phyloP scores from a whole-genome alignment of 108 stramenopile species.

The Hondaea fermentalgiana region DNA sequence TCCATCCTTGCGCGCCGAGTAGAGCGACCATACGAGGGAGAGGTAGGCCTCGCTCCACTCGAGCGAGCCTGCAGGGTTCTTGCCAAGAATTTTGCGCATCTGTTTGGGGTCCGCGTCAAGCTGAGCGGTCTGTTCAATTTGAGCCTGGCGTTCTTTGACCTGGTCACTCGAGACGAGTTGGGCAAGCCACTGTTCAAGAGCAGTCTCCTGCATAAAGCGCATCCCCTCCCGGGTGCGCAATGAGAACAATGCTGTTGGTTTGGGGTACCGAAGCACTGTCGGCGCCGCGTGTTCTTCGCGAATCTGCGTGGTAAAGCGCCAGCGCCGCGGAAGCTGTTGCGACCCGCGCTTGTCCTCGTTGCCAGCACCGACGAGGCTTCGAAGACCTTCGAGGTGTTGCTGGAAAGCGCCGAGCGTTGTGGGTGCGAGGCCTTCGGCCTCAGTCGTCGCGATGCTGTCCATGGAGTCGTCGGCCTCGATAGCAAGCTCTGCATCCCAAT shows the following conservation, averaged over 20 bases:
- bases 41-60: not conserved
- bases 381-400: constrained; percentile 2
- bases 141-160: not conserved
- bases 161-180: not conserved
- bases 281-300: not conserved
- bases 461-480: not conserved
- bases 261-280: not conserved
- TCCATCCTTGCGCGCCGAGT: not conserved
- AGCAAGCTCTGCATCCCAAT: not conserved
- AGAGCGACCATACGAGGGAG: not conserved
- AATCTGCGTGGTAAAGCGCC: not conserved
- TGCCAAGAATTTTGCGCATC: not conserved
- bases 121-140: not conserved
- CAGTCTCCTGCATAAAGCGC: constrained; percentile 14
- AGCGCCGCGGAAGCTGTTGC: not conserved
- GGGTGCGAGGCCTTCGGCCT: not conserved
- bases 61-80: not conserved
- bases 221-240: not conserved
- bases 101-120: not conserved
- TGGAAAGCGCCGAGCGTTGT: not conserved
- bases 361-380: not conserved
- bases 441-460: not conserved
- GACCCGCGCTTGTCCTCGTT: not conserved
- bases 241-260: not conserved
- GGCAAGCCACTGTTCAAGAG: not conserved